Base-by-base conservation (phyloP, 192 early-diverging fungal genomes). In the Helicostylum pulchrum region DNA sequence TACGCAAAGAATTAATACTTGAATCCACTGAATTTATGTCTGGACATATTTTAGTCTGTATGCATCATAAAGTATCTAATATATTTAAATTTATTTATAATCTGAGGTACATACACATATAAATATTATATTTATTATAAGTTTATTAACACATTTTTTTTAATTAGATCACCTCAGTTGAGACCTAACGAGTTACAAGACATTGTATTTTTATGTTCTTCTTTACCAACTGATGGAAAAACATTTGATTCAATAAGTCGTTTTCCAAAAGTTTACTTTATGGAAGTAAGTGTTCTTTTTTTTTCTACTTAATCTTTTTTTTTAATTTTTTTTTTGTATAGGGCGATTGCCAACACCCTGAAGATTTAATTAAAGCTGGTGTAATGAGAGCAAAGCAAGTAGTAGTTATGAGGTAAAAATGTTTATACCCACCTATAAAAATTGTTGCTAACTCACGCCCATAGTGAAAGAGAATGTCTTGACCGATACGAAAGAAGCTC, bases 331-430 rank as follows among this genome's bases (percentile, higher is more conserved):
- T 17, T 20, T 20, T 7, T 32, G 23, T 20, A 30, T 59, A 78
- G 71, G 80, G 80, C 15, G 77, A 82, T 20, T 79, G 76, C 42
- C 68, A 78, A 4, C 64, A 72, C 12, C 77, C 76, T 15, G 73
- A 79, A 32, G 80, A 82, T 46, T 62, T 82, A 14, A 54, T 79
- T 17, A 53, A 77, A 20, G 80, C 80, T 0, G 80, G 80, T 8
- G 67, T 79, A 8, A 59, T 71, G 21, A 65, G 71, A 14, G 80
- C 80, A 19, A 67, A 67, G 3, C 75, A 76, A 46, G 76, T 82
- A 14, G 80, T 82, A 10, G 62, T 82, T 12, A 79, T 82, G 74
- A 73, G 76, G 43, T 64, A 58, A 65, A 36, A n/a, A 3, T n/a
- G 2, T 17, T 53, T 20, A 32, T 39, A 9, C 12, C 10, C 1